Conservation (phyloP, 805 yeast species). For the Starmerella apicola region DNA sequence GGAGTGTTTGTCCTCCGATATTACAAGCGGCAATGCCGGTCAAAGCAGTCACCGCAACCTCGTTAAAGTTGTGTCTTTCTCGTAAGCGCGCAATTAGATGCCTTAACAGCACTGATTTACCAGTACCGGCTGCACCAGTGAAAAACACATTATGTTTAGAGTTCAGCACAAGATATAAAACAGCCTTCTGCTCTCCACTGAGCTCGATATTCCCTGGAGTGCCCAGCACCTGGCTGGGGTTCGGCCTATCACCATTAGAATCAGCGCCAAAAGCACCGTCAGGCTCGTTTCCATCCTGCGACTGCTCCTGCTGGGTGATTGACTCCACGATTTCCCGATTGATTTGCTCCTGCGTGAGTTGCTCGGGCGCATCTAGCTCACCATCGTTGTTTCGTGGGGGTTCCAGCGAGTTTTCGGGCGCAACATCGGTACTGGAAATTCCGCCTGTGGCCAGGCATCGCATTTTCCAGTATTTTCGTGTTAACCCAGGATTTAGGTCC, state of each 20-base stretch:
- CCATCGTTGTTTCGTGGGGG: too few relatives aligned
- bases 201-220: conserved; percentile 20
- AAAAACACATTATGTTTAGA: conserved; percentile 62
- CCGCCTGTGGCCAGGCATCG: neutral
- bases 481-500: conserved; percentile 2
- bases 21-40: conserved; percentile 94
- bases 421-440: neutral
- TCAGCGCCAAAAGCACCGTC: too few relatives aligned
- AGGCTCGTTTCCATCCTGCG: too few relatives aligned
- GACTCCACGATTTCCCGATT: neutral
- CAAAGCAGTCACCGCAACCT: conserved; percentile 66
- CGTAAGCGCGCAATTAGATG: conserved; percentile 48
- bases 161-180: conserved; percentile 49
- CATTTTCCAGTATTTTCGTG: conserved; percentile 4
- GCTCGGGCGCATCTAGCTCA: too few relatives aligned
- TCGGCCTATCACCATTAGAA: too few relatives aligned
- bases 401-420: conserved; percentile 1
- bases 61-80: conserved; percentile 31
- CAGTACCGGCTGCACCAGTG: conserved; percentile 98
- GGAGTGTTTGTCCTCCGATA: conserved; percentile 82
- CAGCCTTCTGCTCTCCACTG: conserved; percentile 39
- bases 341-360: neutral
- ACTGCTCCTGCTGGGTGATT: neutral
- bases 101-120: conserved; percentile 78
- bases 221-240: too few relatives aligned